Conservation (phyloP, 768 basidiomycete species). For the Coprinellus aureogranulatus region DNA sequence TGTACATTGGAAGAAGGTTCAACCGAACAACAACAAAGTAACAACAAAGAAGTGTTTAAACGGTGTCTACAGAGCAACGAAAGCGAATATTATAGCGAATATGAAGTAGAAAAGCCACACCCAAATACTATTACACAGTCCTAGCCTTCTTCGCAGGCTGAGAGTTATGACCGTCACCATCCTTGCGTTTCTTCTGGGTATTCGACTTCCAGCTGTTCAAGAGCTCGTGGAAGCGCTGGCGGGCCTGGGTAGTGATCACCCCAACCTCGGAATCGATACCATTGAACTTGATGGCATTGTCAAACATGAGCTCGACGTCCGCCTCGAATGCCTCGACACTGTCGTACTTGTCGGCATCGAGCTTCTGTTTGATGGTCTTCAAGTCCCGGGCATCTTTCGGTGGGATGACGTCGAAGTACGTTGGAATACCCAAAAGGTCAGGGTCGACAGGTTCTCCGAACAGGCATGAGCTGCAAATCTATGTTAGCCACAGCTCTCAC, state of each 20-base stretch:
- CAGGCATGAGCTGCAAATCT: constrained; percentile 58
- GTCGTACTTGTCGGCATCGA: constrained; percentile 82
- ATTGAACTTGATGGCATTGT: constrained; percentile 89
- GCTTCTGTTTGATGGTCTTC: constrained; percentile 71
- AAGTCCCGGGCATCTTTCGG: constrained; percentile 86
- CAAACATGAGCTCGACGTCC: constrained; percentile 84
- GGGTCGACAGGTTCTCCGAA: constrained; percentile 92
- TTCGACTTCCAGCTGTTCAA: constrained; percentile 47
- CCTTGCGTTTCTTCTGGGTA: constrained; percentile 70
- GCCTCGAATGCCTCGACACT: constrained; percentile 75
- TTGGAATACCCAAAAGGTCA: constrained; percentile 73
- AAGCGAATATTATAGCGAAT: background rate
- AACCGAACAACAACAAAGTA: background rate
- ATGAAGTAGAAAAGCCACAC: background rate
- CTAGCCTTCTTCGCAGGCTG: constrained; percentile 71
- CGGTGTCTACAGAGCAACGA: background rate
- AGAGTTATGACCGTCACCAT: constrained; percentile 59
- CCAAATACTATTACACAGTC: constrained; percentile 39
- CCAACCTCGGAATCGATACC: constrained; percentile 80
- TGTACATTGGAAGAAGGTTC: no score
- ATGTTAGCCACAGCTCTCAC: constrained; percentile 4
- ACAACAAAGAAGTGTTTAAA: constrained; percentile 1
- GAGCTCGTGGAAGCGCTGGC: constrained; percentile 54
- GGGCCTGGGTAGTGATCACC: constrained; percentile 48
- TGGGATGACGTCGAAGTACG: constrained; percentile 84